Percentiles rank a stretch among this genome's conserved stretches.
phyloP scores from a whole-genome alignment of 352 stramenopile genomes.

The Phytophthora hibernalis region DNA sequence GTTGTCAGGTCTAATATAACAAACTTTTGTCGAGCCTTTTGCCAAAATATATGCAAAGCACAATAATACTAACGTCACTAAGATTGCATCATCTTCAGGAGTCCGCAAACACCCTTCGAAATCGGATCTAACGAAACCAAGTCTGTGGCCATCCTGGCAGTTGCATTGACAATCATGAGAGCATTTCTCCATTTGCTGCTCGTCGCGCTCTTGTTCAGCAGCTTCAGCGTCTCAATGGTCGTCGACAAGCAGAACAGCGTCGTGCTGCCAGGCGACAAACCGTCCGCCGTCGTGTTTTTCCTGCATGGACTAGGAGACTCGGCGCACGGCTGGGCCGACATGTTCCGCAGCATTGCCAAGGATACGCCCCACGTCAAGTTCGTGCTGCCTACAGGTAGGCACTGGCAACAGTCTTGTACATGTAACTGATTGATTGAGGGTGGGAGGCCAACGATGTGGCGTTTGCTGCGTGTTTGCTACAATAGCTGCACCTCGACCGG shows the following conservation, averaged over 20 bases:
- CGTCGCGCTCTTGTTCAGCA: constrained; percentile 13
- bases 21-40: too few species aligned
- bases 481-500: constrained; percentile 80
- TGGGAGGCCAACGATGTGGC: too few species aligned
- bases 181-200: constrained; percentile 32
- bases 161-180: constrained; percentile 7
- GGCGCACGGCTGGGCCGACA: constrained; percentile 80
- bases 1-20: too few species aligned
- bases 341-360: constrained; percentile 56
- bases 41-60: too few species aligned
- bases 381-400: constrained; percentile 66
- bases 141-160: constrained; percentile 13
- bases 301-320: constrained; percentile 94
- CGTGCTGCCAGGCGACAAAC: constrained; percentile 31
- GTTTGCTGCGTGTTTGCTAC: background rate
- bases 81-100: constrained; percentile 21
- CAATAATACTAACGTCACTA: background rate
- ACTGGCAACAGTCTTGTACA: background rate
- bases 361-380: constrained; percentile 78
- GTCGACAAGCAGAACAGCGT: constrained; percentile 46
- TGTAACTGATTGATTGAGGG: background rate
- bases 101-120: constrained; percentile 4
- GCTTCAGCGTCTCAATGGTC: constrained; percentile 26
- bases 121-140: background rate
- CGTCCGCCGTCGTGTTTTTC: constrained; percentile 53